Evolutionary conservation across 495 filamentous ascomycete genomes (phyloP), one percentile per base, ranked within the genome.

Genomic region (Tuber borchii): DNA sequence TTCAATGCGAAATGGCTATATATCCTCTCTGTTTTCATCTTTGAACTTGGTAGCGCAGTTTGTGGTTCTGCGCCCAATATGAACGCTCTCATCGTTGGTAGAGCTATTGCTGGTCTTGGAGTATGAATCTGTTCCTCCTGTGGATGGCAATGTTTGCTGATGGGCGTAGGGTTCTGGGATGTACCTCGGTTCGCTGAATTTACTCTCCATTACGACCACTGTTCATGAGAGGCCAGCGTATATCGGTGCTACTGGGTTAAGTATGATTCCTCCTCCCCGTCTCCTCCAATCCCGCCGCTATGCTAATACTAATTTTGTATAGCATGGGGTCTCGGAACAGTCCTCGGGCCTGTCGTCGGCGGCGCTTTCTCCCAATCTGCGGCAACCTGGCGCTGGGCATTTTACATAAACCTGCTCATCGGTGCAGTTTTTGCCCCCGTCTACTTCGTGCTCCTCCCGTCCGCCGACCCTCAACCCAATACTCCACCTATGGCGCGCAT

Each of bases 331-430:
- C 71, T 80, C 45, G 74, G 76, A 45, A 78, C 77, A 17, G 77
- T 76, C 37, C 40, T 78, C 7, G 76, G 76, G 2, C 74, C 76
- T 17, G 78, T 75, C 40, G 44, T 79, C 26, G 77, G 77, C 26
- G 77, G 77, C 71, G 72, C 77, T 42, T 77, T 78, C 42, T 71
- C 77, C 9, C 51, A 74, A 56, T 77, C 72, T 17, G 61, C 77
- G 12, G 77, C 77, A 31, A 77, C 77, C 65, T 78, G 71, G 74
- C 69, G 77, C 73, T 79, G 77, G 77, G 88, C 88, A 37, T 93
- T 93, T 80, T 94, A 92, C 83, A 89, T 94, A 82, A 93, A 92
- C 76, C 85, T 93, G 22, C 81, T 85, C 51, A 83, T 92, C 34
- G 88, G 87, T 17, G 90, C 77, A 8, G 76, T 86, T 8, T 86